phyloP scores from a whole-genome alignment of 2,329 filamentous ascomycete genomes.

The Akanthomyces lecanii region DNA sequence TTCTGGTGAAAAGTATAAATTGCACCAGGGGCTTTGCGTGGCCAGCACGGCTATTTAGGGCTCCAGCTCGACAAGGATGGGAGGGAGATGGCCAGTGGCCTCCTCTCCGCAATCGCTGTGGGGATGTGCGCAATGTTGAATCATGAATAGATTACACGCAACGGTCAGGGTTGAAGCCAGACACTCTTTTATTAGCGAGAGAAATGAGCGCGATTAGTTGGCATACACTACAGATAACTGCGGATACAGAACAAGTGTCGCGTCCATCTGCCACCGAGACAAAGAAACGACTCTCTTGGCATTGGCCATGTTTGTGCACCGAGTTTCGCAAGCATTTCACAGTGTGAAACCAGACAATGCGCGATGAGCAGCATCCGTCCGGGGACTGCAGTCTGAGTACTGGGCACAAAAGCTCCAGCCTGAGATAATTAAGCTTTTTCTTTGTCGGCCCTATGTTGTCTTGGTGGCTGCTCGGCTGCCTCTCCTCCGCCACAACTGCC shows the following conservation, averaged over 20 bases:
- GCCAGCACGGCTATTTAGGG: background rate
- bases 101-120: constrained; percentile 15
- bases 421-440: background rate
- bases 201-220: background rate
- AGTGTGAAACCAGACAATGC: background rate
- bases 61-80: constrained; percentile 14
- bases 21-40: background rate
- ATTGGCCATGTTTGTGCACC: background rate
- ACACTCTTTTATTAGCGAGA: background rate
- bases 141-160: background rate
- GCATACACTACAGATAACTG: too few relatives aligned
- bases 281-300: background rate
- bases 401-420: background rate
- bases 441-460: background rate
- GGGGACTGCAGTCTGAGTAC: background rate
- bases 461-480: background rate
- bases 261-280: background rate
- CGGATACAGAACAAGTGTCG: background rate
- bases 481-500: background rate
- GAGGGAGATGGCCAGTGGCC: constrained; percentile 6
- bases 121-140: background rate
- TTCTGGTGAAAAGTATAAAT: constrained; percentile 6
- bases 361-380: background rate
- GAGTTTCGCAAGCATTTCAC: background rate
- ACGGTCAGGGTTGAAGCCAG: too few relatives aligned